Conservation (phyloP, 208 protist species). For the Trypanosoma theileri region DNA sequence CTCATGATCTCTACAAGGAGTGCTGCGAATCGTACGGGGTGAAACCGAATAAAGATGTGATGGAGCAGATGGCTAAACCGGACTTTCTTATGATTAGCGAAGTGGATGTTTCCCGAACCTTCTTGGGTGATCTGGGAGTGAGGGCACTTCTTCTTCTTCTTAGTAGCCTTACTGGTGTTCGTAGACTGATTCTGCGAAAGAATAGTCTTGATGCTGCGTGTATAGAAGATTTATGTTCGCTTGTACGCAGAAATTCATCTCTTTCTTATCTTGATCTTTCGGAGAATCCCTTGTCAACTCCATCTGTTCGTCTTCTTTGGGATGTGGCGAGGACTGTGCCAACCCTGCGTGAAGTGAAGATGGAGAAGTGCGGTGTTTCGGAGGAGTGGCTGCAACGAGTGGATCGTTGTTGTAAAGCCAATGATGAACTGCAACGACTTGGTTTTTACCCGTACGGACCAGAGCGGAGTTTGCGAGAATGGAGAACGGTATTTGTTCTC, state of each 20-base stretch:
- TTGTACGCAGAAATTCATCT: constrained; percentile 41
- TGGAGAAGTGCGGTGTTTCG: constrained; percentile 55
- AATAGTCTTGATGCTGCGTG: constrained; percentile 64
- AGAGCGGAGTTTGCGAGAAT: constrained; percentile 37
- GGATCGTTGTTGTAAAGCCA: constrained; percentile 51
- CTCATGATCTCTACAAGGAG: constrained; percentile 48
- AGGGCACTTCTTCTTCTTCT: constrained; percentile 73
- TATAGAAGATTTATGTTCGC: constrained; percentile 60
- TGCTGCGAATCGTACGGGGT: constrained; percentile 63
- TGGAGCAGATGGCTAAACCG: constrained; percentile 46
- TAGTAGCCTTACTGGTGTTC: constrained; percentile 54
- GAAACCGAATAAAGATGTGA: constrained; percentile 70
- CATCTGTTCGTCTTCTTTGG: constrained; percentile 68
- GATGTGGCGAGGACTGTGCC: constrained; percentile 40
- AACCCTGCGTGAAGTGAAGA: constrained; percentile 34
- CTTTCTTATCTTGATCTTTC: constrained; percentile 64
- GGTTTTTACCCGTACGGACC: constrained; percentile 51
- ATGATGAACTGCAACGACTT: constrained; percentile 43
- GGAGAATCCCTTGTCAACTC: constrained; percentile 66
- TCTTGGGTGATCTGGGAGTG: constrained; percentile 69
- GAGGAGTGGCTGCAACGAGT: constrained; percentile 72
- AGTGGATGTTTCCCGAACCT: constrained; percentile 76
- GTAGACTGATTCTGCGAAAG: constrained; percentile 52
- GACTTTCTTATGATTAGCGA: constrained; percentile 47
- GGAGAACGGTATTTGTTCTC: constrained; percentile 74